A percentile compares a stretch with the other conserved stretches of the same genome.
Conservation (phyloP, 306 rosid species). For the Fragaria vesca region DNA sequence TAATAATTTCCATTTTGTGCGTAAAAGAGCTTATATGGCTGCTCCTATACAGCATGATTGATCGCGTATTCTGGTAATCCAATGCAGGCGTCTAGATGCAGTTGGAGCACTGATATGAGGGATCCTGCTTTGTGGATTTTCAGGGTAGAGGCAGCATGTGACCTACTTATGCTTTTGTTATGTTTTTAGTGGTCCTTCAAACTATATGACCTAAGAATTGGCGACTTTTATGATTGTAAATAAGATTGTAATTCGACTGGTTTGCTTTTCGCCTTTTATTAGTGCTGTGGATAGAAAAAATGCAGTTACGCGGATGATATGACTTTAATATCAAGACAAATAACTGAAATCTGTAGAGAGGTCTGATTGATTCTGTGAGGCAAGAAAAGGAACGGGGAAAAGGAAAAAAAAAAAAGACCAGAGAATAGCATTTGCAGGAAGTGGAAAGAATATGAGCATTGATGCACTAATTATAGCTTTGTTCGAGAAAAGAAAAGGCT, state of each 20-base stretch:
- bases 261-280: neutral
- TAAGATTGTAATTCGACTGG: neutral
- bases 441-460: too few relatives aligned
- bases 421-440: too few relatives aligned
- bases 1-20: slow-evolving; percentile 3
- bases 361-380: neutral
- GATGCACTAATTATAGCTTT: too few relatives aligned
- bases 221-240: neutral
- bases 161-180: neutral
- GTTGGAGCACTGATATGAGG: neutral
- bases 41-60: neutral
- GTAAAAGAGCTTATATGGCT: slow-evolving; percentile 5
- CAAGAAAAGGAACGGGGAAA: neutral
- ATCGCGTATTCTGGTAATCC: slow-evolving; percentile 9
- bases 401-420: too few relatives aligned
- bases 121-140: slow-evolving; percentile 12
- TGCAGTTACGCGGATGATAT: neutral
- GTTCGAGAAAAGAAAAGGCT: too few relatives aligned
- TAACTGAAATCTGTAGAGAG: neutral
- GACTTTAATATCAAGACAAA: neutral
- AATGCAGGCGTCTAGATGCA: slow-evolving; percentile 32
- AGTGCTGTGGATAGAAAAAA: neutral
- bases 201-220: neutral
- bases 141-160: slow-evolving; percentile 5
- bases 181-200: neutral